Conservation (phyloP, 257 asterid genomes). For the Forsythia suspensa region DNA sequence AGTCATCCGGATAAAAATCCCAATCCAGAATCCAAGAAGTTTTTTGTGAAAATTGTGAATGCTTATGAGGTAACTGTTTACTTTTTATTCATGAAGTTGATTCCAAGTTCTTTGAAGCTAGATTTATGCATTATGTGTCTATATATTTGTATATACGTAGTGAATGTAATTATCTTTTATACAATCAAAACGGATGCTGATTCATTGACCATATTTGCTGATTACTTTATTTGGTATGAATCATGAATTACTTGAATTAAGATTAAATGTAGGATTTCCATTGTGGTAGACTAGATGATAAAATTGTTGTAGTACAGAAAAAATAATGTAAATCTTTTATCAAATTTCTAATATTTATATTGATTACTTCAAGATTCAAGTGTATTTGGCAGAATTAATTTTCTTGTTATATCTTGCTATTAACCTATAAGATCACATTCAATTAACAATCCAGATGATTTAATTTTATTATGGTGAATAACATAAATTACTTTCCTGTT, state of each 20-base stretch:
- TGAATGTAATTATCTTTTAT: neutral
- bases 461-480: neutral
- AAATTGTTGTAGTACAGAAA: neutral
- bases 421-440: too few species aligned
- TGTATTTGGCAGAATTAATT: neutral
- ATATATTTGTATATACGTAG: neutral
- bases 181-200: neutral
- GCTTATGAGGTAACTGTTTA: slow-evolving; percentile 74
- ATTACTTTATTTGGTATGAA: neutral
- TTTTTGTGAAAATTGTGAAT: slow-evolving; percentile 81
- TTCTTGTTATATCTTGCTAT: neutral
- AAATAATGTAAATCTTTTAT: neutral
- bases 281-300: neutral
- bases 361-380: neutral
- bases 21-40: slow-evolving; percentile 82
- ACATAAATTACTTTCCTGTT: slow-evolving; percentile 4
- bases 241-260: neutral
- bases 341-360: neutral
- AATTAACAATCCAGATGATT: neutral
- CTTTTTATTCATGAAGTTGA: neutral
- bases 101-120: neutral
- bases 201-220: neutral
- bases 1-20: slow-evolving; percentile 97
- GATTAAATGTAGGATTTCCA: neutral
- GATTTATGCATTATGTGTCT: neutral